Base-by-base conservation (phyloP, 1,284 basidiomycete species). In the Thelephora terrestris region DNA sequence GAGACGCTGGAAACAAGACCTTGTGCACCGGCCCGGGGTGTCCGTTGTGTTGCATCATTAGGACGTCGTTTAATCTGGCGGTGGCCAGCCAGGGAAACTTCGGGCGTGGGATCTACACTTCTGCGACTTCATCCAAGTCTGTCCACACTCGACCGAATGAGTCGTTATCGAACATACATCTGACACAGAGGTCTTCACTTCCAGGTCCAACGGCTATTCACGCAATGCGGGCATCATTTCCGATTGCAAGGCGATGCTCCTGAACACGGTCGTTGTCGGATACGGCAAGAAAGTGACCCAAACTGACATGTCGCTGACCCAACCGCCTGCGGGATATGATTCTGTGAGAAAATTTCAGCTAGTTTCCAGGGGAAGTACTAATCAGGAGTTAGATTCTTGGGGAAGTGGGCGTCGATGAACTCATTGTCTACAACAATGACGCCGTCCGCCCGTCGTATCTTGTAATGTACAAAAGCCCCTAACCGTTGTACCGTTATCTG, bases 191-290 rank as follows among this genome's bases (percentile, higher is more conserved):
- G n/a, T n/a, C n/a, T n/a, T n/a, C n/a, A n/a, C 5, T 37, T 18
- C 12, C 45, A 77, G 74, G 56, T 78, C 80, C 17, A 76, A 82
- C 48, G 79, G 81, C 58, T 83, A 82, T 56, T 76, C 78, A 16
- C 39, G 34, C n/a, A 17, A 24, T 45, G 29, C 46, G 24, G 16
- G 37, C 36, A 70, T 66, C 52, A 64, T 67, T 42, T 80, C 78
- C 0, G 57, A 60, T 12, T 61, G 74, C 47, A 82, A 81, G 55
- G 76, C 75, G 0, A 78, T 83, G 32, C 67, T 83, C 10, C 63
- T 83, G 47, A 82, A 81, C 62, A 81, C 80, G 56, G 79, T 82
- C 14, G 66, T 81, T 14, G 79, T 81, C 17, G 81, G 81, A 18
- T 76, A 74, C 55, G 80, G 80, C 3, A 76, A 70, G 52, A 81